Evolutionary conservation across 2,329 filamentous ascomycete species (phyloP).

Genomic region (Beauveria scarabaeidicola): DNA sequence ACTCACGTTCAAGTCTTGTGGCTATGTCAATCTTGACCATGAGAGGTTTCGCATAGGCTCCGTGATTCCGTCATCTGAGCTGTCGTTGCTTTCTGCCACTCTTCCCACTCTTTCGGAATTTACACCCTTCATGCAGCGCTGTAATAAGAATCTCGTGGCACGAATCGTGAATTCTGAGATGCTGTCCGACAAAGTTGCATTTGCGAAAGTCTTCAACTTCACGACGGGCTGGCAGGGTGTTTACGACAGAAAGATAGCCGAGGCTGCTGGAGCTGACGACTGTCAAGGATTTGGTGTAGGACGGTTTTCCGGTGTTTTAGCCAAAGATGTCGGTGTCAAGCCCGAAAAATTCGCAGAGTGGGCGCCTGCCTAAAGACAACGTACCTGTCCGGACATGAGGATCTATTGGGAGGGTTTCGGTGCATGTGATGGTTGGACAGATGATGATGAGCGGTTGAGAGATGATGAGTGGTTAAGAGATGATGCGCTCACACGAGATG

Average conservation of each 20-base stretch:
- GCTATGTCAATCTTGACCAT: slow-evolving; percentile 42
- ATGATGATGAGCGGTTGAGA: too few species aligned
- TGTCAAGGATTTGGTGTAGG: slow-evolving; percentile 27
- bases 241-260: slow-evolving; percentile 24
- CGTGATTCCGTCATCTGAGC: slow-evolving; percentile 20
- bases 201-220: slow-evolving; percentile 27
- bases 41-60: slow-evolving; percentile 28
- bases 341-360: too few species aligned
- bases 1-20: slow-evolving; percentile 51
- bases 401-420: too few species aligned
- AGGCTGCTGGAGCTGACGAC: slow-evolving; percentile 28
- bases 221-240: slow-evolving; percentile 28
- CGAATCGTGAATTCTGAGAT: slow-evolving; percentile 24
- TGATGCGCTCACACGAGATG: too few species aligned
- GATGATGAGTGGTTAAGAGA: too few species aligned
- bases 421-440: too few species aligned
- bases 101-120: slow-evolving; percentile 2
- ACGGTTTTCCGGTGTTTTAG: slow-evolving; percentile 13
- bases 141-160: slow-evolving; percentile 27
- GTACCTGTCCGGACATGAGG: too few species aligned
- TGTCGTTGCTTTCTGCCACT: not conserved
- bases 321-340: not conserved
- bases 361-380: too few species aligned
- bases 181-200: slow-evolving; percentile 20
- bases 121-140: slow-evolving; percentile 27